A percentile compares a stretch with the other conserved stretches of the same genome.
phyloP scores from a whole-genome alignment of 495 filamentous ascomycete species.

The Trichoderma asperelloides region DNA sequence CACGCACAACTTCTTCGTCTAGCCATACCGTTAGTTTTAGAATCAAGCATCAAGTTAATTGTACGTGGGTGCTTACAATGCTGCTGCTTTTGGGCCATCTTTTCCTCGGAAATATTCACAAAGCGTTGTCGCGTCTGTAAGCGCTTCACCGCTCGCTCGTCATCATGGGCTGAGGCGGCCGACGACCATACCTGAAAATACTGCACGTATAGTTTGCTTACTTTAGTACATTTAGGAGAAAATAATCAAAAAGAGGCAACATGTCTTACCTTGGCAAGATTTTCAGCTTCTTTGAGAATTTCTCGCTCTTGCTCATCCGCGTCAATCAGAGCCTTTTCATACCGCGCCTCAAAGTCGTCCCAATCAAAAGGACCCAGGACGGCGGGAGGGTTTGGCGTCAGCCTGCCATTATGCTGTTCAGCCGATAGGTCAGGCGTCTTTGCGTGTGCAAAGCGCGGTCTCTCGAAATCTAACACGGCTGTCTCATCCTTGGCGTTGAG shows the following conservation, averaged over 20 bases:
- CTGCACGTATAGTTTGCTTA: constrained; percentile 24
- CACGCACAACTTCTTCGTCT: constrained; percentile 70
- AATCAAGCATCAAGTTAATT: neutral
- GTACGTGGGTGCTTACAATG: constrained; percentile 50
- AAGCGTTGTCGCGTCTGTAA: constrained; percentile 68
- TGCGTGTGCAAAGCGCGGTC: constrained; percentile 12
- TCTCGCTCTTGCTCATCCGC: constrained; percentile 51
- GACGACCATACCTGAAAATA: constrained; percentile 64
- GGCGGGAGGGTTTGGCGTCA: constrained; percentile 34
- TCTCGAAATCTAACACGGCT: constrained; percentile 5
- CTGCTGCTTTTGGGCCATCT: constrained; percentile 58
- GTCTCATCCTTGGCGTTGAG: constrained; percentile 2
- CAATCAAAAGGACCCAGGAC: constrained; percentile 49
- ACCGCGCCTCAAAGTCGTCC: constrained; percentile 58
- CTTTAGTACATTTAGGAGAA: neutral
- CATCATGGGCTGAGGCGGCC: constrained; percentile 56
- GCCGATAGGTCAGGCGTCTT: constrained; percentile 27
- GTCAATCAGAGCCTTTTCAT: constrained; percentile 49
- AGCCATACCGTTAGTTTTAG: neutral
- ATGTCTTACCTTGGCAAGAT: constrained; percentile 47
- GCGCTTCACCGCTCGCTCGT: constrained; percentile 62
- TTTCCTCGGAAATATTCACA: constrained; percentile 60
- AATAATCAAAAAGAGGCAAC: neutral
- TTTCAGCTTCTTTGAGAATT: constrained; percentile 53
- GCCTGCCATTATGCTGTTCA: constrained; percentile 12